phyloP scores from a whole-genome alignment of 495 filamentous ascomycete genomes.

The Chaetomium cochliodes region DNA sequence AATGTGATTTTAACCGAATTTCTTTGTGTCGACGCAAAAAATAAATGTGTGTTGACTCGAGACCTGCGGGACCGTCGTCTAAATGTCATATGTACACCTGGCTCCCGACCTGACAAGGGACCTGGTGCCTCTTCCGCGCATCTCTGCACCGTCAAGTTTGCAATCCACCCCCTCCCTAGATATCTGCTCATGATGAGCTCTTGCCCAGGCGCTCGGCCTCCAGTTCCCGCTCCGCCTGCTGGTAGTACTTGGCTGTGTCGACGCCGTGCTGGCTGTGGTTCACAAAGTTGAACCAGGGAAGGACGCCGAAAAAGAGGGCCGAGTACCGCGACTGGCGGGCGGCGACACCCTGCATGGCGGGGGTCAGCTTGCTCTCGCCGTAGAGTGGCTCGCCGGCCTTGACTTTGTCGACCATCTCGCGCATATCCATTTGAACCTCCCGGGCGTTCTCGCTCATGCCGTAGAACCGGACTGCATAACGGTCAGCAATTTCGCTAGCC shows the following conservation, averaged over 20 bases:
- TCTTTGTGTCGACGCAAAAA: conserved; percentile 20
- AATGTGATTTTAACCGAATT: background rate
- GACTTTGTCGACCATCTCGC: conserved; percentile 93
- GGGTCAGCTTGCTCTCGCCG: conserved; percentile 69
- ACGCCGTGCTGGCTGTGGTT: conserved; percentile 97
- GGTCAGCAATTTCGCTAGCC: conserved; percentile 14
- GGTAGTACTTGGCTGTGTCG: conserved; percentile 97
- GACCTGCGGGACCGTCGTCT: conserved; percentile 26
- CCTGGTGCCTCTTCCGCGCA: conserved; percentile 6
- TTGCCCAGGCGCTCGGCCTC: conserved; percentile 64
- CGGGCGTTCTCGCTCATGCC: conserved; percentile 87
- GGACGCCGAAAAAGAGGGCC: conserved; percentile 71
- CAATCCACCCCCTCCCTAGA: background rate
- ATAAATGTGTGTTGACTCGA: conserved; percentile 25
- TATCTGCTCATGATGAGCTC: conserved; percentile 19
- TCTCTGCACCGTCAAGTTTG: background rate
- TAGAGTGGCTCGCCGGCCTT: conserved; percentile 92
- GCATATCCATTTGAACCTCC: conserved; percentile 94
- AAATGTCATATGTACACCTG: conserved; percentile 35
- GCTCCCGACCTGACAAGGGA: conserved; percentile 25
- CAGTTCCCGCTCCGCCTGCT: conserved; percentile 89
- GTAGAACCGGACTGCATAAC: conserved; percentile 75
- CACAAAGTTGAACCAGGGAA: conserved; percentile 97
- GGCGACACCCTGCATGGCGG: conserved; percentile 92
- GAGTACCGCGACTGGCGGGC: conserved; percentile 89